Base-by-base conservation (phyloP, 169 alveolate genomes). In the Eimeria tenella region DNA sequence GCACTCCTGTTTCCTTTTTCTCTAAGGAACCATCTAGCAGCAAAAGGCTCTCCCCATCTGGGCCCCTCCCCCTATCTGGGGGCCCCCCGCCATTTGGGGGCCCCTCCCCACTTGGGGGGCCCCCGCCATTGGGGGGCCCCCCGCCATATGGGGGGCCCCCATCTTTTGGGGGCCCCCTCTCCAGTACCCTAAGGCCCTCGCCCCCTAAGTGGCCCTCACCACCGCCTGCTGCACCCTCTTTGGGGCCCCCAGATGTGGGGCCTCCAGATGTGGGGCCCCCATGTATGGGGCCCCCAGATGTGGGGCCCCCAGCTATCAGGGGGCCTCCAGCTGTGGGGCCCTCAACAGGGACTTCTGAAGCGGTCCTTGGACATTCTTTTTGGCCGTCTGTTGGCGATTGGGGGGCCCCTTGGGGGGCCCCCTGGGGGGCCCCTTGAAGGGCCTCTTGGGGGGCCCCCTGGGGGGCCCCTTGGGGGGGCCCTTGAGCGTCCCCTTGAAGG, bases 91-190 rank as follows among this genome's bases (percentile, higher is more conserved):
- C 0, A 31, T 31, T 31, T 31, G 42, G 42, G 42, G 42, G 42
- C 42, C 42, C 42, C 42, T 31, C 42, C 42, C 42, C 42, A 31
- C 42, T 31, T 31, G 42, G 42, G 42, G 42, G 42, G 4, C 42
- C 42, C 74, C 74, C 74, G 10, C 21, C 17, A 10, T 58, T 58
- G 19, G 7, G 11, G 65, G 65, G 65, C 65, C 11, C 65, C 19
- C 65, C 11, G n/a, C n/a, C n/a, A n/a, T n/a, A n/a, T 63, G 74
- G 74, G 74, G 74, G 25, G 25, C 74, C 74, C 74, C 74, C 74
- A 6, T 5, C 17, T 0, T 58, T 58, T 0, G 11, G 17, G 68
- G 68, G 68, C 68, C 17, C 68, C 21, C 68, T 3, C 68, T 58
- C 68, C 17, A 58, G 11, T 58, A 58, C 68, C 68, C 68, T 58